Base-by-base conservation (phyloP, 768 basidiomycete genomes). In the Lactifluus pinguis region DNA sequence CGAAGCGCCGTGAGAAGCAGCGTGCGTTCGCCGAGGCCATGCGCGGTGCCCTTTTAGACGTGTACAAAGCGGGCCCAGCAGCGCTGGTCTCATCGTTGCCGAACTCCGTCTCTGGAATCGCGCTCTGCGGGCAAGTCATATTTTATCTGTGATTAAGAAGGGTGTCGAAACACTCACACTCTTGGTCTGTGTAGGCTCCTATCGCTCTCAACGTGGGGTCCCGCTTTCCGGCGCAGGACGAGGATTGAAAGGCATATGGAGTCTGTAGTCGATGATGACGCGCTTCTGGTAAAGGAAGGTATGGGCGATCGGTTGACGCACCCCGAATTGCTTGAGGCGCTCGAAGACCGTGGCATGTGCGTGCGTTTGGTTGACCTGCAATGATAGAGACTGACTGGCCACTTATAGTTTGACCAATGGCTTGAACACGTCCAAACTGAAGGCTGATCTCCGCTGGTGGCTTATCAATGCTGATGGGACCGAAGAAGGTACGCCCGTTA, bases 331-430 rank as follows among this genome's bases (percentile, higher is more conserved):
- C 74, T 77, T 32, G 81, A 87, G 57, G 85, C 87, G 4, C 76
- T 92, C 14, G 75, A 80, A 60, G 89, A 91, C 70, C 84, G 91
- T 61, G 91, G 87, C 67, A 77, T 91, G 90, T 92, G 69, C 69
- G 87, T 77, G 17, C 15, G 50, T 42, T 17, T 19, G 6, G 4
- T 11, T n/a, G n/a, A 25, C 9, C 32, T 34, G 45, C 34, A 30
- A 21, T 34, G 21, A 38, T 25, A 25, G 38, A 55, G 15, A 17
- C 48, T 55, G 25, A 63, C 19, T 39, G 13, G 2, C 21, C 45
- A 32, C 51, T 15, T 45, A 34, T 57, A 79, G 76, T 25, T 68
- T 77, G 29, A 76, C 77, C 10, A 73, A 74, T 10, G 74, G 68
- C 6, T 67, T 78, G 8, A 70, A 75, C 30, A 70, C 69, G n/a